A percentile compares a stretch with the other conserved stretches of the same genome.
Conservation (phyloP, 2,329 filamentous ascomycete genomes). For the Nigrospora sphaerica region DNA sequence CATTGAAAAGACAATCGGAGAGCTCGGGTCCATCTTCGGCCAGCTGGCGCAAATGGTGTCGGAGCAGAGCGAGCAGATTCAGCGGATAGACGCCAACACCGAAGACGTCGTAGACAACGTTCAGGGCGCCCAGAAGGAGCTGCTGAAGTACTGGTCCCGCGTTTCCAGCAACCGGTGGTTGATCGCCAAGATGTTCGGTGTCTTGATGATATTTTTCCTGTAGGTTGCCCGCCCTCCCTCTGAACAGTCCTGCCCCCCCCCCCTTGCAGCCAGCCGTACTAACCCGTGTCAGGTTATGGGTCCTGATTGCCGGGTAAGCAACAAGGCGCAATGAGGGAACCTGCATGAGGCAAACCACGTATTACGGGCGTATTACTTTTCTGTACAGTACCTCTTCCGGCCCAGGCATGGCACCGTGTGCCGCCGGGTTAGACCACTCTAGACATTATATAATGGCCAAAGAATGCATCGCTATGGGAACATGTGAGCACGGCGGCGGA, state of each 20-base stretch:
- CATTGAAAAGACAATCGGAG: constrained; percentile 90
- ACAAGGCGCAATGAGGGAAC: background rate
- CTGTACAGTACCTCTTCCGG: constrained; percentile 1
- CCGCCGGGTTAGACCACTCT: background rate
- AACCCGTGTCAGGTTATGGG: constrained; percentile 48
- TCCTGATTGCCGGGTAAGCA: constrained; percentile 51
- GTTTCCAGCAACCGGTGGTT: constrained; percentile 95
- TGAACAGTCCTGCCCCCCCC: background rate
- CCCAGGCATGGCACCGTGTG: background rate
- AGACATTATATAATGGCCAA: constrained; percentile 1
- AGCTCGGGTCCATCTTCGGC: constrained; percentile 87
- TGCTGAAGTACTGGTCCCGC: constrained; percentile 94
- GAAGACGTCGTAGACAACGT: constrained; percentile 98
- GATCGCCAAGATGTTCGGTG: constrained; percentile 77
- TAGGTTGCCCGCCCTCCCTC: constrained; percentile 25
- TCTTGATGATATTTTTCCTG: constrained; percentile 90
- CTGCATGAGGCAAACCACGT: background rate
- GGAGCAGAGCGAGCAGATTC: constrained; percentile 92
- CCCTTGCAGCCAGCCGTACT: background rate
- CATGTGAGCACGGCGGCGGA: background rate
- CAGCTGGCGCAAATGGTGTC: constrained; percentile 95
- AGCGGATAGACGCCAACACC: constrained; percentile 93
- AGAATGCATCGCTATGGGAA: background rate
- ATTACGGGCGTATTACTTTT: background rate
- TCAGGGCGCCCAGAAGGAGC: constrained; percentile 87